Evolutionary conservation across 495 filamentous ascomycete genomes (phyloP).

Genomic region (Penicillium chermesinum): DNA sequence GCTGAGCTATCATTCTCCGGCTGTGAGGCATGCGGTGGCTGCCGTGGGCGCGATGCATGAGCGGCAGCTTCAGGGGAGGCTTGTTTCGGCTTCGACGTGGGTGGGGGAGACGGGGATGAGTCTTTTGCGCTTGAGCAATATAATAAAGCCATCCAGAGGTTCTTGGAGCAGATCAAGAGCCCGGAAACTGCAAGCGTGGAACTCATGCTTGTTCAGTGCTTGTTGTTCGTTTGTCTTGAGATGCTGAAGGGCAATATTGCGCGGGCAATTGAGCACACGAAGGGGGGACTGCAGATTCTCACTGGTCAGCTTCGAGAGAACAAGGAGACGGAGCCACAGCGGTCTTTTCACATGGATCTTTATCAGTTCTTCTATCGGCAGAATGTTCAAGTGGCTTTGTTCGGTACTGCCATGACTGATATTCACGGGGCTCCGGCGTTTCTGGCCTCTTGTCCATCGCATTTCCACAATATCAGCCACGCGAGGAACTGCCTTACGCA

Average conservation of each 20-base stretch:
- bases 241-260: conserved; percentile 17
- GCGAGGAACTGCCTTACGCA: neutral
- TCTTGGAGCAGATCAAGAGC: conserved; percentile 14
- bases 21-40: conserved; percentile 59
- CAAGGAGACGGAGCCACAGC: neutral
- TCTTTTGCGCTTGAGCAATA: conserved; percentile 48
- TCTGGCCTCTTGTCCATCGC: neutral
- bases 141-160: conserved; percentile 47
- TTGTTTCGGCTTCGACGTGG: neutral
- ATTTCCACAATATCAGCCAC: neutral
- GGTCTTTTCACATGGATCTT: conserved; percentile 9
- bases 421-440: neutral
- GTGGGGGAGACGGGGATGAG: neutral
- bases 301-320: neutral
- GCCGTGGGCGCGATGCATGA: conserved; percentile 61
- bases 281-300: conserved; percentile 16
- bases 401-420: neutral
- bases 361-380: conserved; percentile 9
- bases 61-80: conserved; percentile 18
- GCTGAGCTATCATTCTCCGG: conserved; percentile 51
- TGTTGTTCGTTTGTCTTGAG: conserved; percentile 27
- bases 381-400: neutral
- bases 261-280: conserved; percentile 21
- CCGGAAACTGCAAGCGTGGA: conserved; percentile 5
- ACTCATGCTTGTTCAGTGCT: conserved; percentile 22